Evolutionary conservation across 441 rosid genomes (phyloP), one percentile per base, ranked within the genome.

Genomic region (Gossypium trilobum): DNA sequence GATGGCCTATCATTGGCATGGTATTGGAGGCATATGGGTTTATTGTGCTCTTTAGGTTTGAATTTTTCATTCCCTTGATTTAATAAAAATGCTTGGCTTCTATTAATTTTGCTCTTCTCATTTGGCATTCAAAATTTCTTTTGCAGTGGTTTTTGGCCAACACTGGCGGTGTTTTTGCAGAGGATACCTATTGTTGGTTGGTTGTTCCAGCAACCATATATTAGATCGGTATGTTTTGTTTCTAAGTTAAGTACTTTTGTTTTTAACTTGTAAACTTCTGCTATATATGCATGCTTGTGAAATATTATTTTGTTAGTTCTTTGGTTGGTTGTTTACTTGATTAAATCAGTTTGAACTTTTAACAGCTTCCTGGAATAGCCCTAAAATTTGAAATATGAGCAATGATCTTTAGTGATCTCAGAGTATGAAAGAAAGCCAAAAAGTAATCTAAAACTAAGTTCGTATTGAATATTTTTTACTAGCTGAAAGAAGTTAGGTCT

Each of bases 81-180:
- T 16, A 13, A 58, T 4, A 46, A 10, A 8, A 57, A 29, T 16
- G 17, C 11, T 72, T 48, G 50, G 14, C 23, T 39, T 39, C 8
- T 8, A 9, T 9, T 39, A 39, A 5, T 50, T 17, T 23, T 19
- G 1, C 51, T 13, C 65, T 2, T 71, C 74, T 73, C 23, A 27
- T 61, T 69, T 39, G 19, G n/a, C 7, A 3, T 42, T 14, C 73
- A 51, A 19, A 23, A 7, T 8, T 39, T 42, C 19, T 62, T 71
- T 29, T 84, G 78, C 84, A 89, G 97, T 84, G 98, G 97, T 68
- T 91, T 93, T 87, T 93, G 98, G 97, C 98, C 97, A 13, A 93
- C 98, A 42, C 88, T 93, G 19, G 82, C 96, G 19, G 92, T 91
- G 50, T 93, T 91, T 71, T 73, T 90, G 72, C 96, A 91, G 83